Conservation (phyloP, 176 grass and related monocot genomes). For the Carex kokanica region DNA sequence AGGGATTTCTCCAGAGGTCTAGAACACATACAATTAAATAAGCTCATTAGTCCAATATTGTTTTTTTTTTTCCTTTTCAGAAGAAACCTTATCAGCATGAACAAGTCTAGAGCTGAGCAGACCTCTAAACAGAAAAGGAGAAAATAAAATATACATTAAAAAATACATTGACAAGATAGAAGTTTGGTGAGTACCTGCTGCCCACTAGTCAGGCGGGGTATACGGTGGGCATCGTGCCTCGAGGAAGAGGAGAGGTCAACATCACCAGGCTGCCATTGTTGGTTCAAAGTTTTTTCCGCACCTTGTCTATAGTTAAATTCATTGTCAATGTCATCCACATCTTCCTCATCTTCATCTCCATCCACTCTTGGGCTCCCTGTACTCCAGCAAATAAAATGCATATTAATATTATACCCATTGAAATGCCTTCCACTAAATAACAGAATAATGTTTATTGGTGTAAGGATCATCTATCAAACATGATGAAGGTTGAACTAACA, state of each 20-base stretch:
- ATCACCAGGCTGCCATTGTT: slow-evolving; percentile 63
- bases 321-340: slow-evolving; percentile 93
- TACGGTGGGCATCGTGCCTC: slow-evolving; percentile 67
- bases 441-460: not conserved
- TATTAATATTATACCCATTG: not conserved
- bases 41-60: not conserved
- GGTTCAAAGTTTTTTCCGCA: slow-evolving; percentile 60
- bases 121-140: slow-evolving; percentile 1
- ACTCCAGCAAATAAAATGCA: slow-evolving; percentile 22
- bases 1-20: slow-evolving; percentile 93
- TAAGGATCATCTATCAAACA: not conserved
- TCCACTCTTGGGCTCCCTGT: slow-evolving; percentile 92
- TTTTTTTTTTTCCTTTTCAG: not conserved
- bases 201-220: slow-evolving; percentile 81
- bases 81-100: not conserved
- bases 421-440: slow-evolving; percentile 3
- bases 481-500: not conserved
- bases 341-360: slow-evolving; percentile 97
- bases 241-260: slow-evolving; percentile 89
- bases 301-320: slow-evolving; percentile 86
- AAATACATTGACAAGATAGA: not conserved
- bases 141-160: not conserved
- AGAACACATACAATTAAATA: slow-evolving; percentile 9
- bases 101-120: not conserved
- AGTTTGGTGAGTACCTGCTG: slow-evolving; percentile 58